Conservation (phyloP, 768 basidiomycete genomes). For the Hygrophorus russula region DNA sequence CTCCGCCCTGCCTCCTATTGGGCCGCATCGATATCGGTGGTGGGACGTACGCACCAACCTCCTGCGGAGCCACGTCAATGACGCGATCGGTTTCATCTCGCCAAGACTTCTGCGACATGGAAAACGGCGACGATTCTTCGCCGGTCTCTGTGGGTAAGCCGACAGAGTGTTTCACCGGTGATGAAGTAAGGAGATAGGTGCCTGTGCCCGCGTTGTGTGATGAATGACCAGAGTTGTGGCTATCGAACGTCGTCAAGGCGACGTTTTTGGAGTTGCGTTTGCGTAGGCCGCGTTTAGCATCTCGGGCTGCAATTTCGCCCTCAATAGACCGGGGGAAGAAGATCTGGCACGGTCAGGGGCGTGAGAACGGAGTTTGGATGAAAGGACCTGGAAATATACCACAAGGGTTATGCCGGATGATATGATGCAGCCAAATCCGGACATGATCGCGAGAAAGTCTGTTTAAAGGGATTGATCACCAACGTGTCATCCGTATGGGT, state of each 20-base stretch:
- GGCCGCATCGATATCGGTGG: slow-evolving; percentile 26
- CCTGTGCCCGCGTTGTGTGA: slow-evolving; percentile 8
- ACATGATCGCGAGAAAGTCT: slow-evolving; percentile 52
- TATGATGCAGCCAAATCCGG: slow-evolving; percentile 48
- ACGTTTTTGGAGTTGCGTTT: slow-evolving; percentile 16
- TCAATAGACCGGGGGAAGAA: slow-evolving; percentile 78
- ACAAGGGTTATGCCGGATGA: slow-evolving; percentile 70
- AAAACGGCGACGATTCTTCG: background rate
- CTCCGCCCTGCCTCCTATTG: slow-evolving; percentile 28
- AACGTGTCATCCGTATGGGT: background rate
- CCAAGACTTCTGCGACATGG: background rate
- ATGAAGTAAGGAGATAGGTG: slow-evolving; percentile 24
- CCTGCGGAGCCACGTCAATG: background rate
- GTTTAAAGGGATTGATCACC: background rate
- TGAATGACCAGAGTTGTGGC: slow-evolving; percentile 3
- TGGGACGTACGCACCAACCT: background rate
- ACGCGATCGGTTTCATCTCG: background rate
- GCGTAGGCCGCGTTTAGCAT: slow-evolving; percentile 31
- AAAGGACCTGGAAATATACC: too few species aligned
- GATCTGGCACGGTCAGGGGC: too few species aligned
- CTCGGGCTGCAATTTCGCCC: slow-evolving; percentile 45
- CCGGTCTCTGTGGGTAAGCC: slow-evolving; percentile 4
- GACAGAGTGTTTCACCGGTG: slow-evolving; percentile 19
- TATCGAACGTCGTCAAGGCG: slow-evolving; percentile 7
- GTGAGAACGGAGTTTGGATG: too few species aligned